phyloP scores from a whole-genome alignment of 2,329 filamentous ascomycete species.

The Bipolaris bicolor region DNA sequence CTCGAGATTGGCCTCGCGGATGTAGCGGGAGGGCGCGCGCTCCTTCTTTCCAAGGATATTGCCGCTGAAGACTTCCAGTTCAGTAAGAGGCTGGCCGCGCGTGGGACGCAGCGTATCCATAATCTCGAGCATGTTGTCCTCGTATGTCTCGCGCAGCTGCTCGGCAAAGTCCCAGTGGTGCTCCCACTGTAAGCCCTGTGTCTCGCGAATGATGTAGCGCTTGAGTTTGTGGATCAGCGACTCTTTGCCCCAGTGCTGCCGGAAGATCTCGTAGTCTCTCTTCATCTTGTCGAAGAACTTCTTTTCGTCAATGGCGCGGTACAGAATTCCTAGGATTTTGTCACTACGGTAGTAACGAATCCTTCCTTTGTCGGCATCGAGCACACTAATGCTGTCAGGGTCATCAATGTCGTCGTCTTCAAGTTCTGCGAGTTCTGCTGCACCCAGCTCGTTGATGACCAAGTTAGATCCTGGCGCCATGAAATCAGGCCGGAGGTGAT shows the following conservation, averaged over 20 bases:
- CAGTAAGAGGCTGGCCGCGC: constrained; percentile 37
- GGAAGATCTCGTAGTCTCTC: constrained; percentile 19
- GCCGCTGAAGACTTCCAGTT: constrained; percentile 60
- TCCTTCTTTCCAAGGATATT: constrained; percentile 61
- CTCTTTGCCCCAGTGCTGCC: constrained; percentile 8
- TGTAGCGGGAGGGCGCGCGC: constrained; percentile 41
- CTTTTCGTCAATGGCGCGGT: constrained; percentile 74
- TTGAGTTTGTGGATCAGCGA: constrained; percentile 46
- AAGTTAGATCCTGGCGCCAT: constrained; percentile 56
- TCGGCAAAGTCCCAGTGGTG: constrained; percentile 50
- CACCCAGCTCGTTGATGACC: constrained; percentile 43
- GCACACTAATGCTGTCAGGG: constrained; percentile 35
- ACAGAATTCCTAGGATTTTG: constrained; percentile 73
- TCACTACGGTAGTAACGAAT: constrained; percentile 69
- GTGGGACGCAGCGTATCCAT: constrained; percentile 50
- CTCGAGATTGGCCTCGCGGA: constrained; percentile 38
- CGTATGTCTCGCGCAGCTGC: constrained; percentile 57
- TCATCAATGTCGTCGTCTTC: constrained; percentile 48
- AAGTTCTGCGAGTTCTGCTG: constrained; percentile 30
- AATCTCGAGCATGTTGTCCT: constrained; percentile 57
- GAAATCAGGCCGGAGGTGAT: constrained; percentile 57
- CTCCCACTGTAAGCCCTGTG: constrained; percentile 50
- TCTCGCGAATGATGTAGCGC: constrained; percentile 48
- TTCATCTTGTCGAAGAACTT: constrained; percentile 59
- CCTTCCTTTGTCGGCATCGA: constrained; percentile 51